phyloP scores from a whole-genome alignment of 345 rosid species.

The Gossypium sturtianum region DNA sequence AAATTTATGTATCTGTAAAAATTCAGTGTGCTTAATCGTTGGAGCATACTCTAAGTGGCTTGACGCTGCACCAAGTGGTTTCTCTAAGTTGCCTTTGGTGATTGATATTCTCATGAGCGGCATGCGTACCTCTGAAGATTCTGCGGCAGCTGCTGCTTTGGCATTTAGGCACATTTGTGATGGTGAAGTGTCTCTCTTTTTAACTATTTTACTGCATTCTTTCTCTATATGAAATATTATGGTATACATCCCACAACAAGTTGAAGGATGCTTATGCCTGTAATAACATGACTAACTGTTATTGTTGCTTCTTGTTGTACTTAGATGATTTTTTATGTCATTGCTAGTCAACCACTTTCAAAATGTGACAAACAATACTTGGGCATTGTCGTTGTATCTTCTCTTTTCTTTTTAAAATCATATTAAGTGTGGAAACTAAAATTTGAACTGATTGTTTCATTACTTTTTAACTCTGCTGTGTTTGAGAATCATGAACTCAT shows the following conservation, averaged over 20 bases:
- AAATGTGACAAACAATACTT: neutral
- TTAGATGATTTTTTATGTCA: neutral
- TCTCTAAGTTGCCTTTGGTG: slow-evolving; percentile 59
- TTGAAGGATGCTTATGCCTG: neutral
- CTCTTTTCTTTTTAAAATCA: neutral
- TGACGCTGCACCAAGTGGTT: slow-evolving; percentile 65
- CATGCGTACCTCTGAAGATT: slow-evolving; percentile 87
- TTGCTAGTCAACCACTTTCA: neutral
- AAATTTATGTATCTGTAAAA: slow-evolving; percentile 12
- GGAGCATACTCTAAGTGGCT: slow-evolving; percentile 99
- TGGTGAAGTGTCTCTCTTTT: neutral
- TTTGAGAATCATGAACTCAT: slow-evolving; percentile 1
- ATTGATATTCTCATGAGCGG: slow-evolving; percentile 8
- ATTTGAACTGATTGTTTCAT: neutral
- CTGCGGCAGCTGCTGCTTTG: slow-evolving; percentile 96
- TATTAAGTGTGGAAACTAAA: neutral
- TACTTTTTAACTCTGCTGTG: neutral
- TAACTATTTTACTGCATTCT: neutral
- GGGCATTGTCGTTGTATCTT: neutral
- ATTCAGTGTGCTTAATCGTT: slow-evolving; percentile 90
- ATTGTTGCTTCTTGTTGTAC: neutral
- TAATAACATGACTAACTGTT: neutral
- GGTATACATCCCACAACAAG: neutral
- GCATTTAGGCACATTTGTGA: slow-evolving; percentile 59
- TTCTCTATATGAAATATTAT: neutral